Evolutionary conservation across 306 rosid species (phyloP), one percentile per base, ranked within the genome.

Genomic region (Prunus fruticosa): DNA sequence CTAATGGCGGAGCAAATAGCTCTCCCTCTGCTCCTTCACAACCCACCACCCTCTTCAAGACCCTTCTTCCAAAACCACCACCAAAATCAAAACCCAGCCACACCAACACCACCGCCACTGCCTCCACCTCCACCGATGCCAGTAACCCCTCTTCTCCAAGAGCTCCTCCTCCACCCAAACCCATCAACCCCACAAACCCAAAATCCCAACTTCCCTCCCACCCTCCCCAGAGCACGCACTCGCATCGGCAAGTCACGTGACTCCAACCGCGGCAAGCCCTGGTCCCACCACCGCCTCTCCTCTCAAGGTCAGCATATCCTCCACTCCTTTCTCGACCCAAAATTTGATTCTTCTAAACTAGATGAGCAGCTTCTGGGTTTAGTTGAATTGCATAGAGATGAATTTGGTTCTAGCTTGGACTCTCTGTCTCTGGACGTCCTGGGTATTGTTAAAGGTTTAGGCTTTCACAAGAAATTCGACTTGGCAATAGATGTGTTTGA

Each of bases 251-350:
- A 74, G 78, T 89, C 84, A 23, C 67, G 76, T 13, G 95, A 94
- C 86, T 76, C 92, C 71, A 92, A 94, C 81, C 82, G 88, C 16
- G 98, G 97, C 51, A 92, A 84, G 82, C 92, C 93, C 14, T 95
- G 98, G 98, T 86, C 81, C 20, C 78, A 79, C 61, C 90, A 77
- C 43, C 79, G 79, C 10, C 86, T 95, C 52, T 89, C 97, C 18
- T 53, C 82, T 46, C 80, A 71, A 84, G 97, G 93, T 88, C 88
- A 79, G 81, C 79, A 32, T 43, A 51, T 86, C 80, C 88, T 92
- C 41, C 23, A 79, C 18, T 80, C 86, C 78, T 75, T 95, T 43
- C 78, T 66, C 22, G 60, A 81, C 82, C 82, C 95, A 0, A 63
- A 76, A 8, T 87, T 89, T 50, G 78, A 81, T 76, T 81, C 87